Evolutionary conservation across 177 flowering plant genomes (phyloP).

Genomic region (Vitis hybrid): DNA sequence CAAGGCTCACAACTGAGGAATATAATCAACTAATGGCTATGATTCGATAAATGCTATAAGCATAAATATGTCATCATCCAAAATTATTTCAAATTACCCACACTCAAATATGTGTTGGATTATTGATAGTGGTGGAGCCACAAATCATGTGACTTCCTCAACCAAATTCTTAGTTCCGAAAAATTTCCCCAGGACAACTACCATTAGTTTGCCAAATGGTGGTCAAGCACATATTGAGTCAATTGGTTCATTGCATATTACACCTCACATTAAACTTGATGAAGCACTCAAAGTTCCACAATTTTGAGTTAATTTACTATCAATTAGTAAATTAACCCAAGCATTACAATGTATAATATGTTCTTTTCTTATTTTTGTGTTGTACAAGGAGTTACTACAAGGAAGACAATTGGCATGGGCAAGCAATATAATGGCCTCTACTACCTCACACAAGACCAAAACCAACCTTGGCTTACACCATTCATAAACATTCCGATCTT

Average conservation of each 20-base stretch:
- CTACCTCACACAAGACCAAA: neutral
- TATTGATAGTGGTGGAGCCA: slow-evolving; percentile 8
- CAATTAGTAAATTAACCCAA: slow-evolving; percentile 2
- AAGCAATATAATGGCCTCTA: slow-evolving; percentile 4
- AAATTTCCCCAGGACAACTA: neutral
- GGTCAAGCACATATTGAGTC: neutral
- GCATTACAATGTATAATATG: neutral
- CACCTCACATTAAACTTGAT: neutral
- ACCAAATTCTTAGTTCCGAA: neutral
- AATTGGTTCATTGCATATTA: neutral
- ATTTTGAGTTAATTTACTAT: slow-evolving; percentile 13
- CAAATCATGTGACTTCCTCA: slow-evolving; percentile 5
- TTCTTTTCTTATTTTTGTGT: slow-evolving; percentile 5
- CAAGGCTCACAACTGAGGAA: too few species aligned
- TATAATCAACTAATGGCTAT: too few species aligned
- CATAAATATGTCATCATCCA: too few species aligned
- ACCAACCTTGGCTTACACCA: neutral
- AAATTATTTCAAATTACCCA: too few species aligned
- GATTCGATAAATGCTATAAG: too few species aligned
- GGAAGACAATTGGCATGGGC: neutral
- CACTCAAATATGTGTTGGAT: too few species aligned
- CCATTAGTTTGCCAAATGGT: slow-evolving; percentile 9
- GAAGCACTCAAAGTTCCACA: slow-evolving; percentile 9
- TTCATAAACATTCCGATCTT: neutral
- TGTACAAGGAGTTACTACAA: slow-evolving; percentile 2